A percentile compares a stretch with the other conserved stretches of the same genome.
phyloP scores from a whole-genome alignment of 164 flowering plant species.

The Stephania cephalantha region DNA sequence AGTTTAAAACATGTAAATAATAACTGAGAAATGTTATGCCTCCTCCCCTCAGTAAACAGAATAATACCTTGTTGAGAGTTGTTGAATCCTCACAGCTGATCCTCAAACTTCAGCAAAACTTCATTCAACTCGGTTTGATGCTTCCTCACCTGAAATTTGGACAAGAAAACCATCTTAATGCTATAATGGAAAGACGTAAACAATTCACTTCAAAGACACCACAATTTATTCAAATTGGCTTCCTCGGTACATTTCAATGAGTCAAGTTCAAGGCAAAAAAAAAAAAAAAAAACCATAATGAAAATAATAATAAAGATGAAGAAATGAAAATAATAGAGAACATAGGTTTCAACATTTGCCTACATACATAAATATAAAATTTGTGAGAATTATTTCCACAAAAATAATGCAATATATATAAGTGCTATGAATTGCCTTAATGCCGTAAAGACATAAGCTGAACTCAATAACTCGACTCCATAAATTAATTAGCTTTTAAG shows the following conservation, averaged over 20 bases:
- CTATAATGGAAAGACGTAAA: neutral
- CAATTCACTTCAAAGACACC: neutral
- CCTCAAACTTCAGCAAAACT: neutral
- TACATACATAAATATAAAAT: too few relatives aligned
- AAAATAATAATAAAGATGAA: neutral
- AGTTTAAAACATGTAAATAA: neutral
- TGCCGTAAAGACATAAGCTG: constrained; percentile 36
- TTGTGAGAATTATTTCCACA: too few relatives aligned
- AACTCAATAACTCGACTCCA: too few relatives aligned
- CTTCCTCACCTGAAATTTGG: neutral
- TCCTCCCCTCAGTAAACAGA: neutral
- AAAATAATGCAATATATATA: too few relatives aligned
- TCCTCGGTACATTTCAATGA: neutral
- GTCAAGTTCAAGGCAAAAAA: neutral
- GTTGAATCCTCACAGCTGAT: neutral
- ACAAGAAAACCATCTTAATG: neutral
- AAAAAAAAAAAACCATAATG: too few relatives aligned
- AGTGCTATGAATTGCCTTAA: too few relatives aligned
- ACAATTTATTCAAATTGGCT: neutral
- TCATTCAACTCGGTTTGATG: constrained; percentile 1
- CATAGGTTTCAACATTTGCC: too few relatives aligned
- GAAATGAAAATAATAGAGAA: neutral
- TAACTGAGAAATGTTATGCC: neutral
- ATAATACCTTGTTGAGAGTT: neutral
- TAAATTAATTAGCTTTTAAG: too few relatives aligned